These are phyloP conservation scores for Leishmania aethiopica DNA, from an alignment of 208 protist species.

Conservation along the genomic window DNA sequence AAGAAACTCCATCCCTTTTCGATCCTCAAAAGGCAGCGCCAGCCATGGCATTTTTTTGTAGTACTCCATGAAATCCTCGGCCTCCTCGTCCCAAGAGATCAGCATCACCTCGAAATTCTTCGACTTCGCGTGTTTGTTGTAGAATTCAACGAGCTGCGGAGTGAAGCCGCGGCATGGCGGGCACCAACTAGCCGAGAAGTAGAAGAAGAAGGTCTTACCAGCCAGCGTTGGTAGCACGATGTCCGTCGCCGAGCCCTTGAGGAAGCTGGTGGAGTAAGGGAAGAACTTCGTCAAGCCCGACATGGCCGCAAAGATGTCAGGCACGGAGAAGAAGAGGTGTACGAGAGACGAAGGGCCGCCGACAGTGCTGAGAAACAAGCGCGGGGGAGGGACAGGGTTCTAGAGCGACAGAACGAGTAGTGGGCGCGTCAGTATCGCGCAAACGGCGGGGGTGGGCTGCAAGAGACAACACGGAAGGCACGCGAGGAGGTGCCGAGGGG, in stretches of 20 bases:
- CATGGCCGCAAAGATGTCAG: conserved; percentile 33
- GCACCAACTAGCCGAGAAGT: conserved; percentile 95
- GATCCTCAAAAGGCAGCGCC: conserved; percentile 65
- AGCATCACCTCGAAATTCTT: conserved; percentile 92
- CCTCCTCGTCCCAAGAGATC: conserved; percentile 80
- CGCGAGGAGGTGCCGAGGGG: not conserved
- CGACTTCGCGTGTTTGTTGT: conserved; percentile 60
- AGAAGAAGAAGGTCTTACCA: conserved; percentile 81
- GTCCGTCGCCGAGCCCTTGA: conserved; percentile 42
- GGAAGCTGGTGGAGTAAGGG: conserved; percentile 46
- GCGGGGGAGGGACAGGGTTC: not conserved
- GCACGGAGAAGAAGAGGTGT: conserved; percentile 1
- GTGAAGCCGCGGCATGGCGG: conserved; percentile 94
- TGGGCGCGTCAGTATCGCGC: not conserved
- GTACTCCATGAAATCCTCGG: conserved; percentile 75
- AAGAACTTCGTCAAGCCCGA: conserved; percentile 74
- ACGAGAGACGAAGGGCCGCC: not conserved
- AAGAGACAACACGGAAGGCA: not conserved
- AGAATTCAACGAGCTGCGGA: conserved; percentile 83
- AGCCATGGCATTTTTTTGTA: conserved; percentile 87
- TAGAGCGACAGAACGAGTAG: not conserved
- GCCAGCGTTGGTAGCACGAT: conserved; percentile 37
- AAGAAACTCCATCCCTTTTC: conserved; percentile 47
- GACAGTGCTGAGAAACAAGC: not conserved
- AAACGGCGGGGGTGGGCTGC: not conserved